phyloP scores from a whole-genome alignment of 139 green algal genomes.

The Trebouxia sp. region DNA sequence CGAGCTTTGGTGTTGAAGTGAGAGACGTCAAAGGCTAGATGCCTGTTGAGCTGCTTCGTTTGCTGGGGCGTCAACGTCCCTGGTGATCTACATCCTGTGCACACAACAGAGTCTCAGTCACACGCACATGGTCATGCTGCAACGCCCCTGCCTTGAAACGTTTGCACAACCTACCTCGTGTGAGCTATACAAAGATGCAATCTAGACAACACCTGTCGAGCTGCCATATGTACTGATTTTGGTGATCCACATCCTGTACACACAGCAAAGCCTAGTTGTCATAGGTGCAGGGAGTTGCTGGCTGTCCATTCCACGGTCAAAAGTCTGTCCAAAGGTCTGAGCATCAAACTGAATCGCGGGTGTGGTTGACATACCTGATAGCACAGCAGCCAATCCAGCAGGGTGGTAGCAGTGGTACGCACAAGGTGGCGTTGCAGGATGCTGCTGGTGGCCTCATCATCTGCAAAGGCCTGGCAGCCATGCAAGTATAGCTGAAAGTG shows the following conservation, averaged over 20 bases:
- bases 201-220: not conserved
- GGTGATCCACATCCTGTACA: not conserved
- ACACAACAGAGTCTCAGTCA: too few relatives aligned
- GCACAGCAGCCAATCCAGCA: constrained; percentile 65
- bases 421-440: constrained; percentile 69
- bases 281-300: not conserved
- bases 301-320: not conserved
- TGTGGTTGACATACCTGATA: constrained; percentile 34
- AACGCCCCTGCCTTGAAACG: too few relatives aligned
- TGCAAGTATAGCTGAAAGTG: constrained; percentile 68
- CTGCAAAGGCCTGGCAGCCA: constrained; percentile 56
- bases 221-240: not conserved
- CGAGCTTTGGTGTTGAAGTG: constrained; percentile 40
- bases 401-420: constrained; percentile 51
- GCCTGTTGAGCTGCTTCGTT: not conserved
- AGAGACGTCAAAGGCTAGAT: not conserved
- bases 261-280: not conserved
- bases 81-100: constrained; percentile 31
- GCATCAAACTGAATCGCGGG: not conserved
- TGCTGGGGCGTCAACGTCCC: not conserved
- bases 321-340: not conserved
- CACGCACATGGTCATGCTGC: too few relatives aligned
- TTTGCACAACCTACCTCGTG: not conserved
- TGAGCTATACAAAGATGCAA: not conserved
- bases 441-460: constrained; percentile 42